Percentiles rank a stretch among this genome's conserved stretches.
phyloP scores from a whole-genome alignment of 768 basidiomycete genomes.

The Agaricus blazei region DNA sequence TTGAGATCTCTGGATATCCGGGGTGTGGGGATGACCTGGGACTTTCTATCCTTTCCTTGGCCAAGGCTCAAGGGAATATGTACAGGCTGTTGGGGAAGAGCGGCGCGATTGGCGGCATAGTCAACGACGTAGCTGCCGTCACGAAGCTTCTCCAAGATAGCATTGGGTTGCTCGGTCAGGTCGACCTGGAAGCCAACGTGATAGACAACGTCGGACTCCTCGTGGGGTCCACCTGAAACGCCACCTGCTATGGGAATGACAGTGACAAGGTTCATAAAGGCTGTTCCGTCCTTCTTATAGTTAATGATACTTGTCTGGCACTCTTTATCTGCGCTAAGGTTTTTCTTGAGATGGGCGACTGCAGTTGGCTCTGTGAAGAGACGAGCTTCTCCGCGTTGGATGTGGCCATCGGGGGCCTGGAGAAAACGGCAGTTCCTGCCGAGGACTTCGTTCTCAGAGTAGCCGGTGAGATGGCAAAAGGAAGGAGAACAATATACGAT shows the following conservation, averaged over 20 bases:
- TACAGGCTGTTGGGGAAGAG: constrained; percentile 4
- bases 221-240: constrained; percentile 38
- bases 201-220: constrained; percentile 70
- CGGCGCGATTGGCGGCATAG: constrained; percentile 27
- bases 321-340: constrained; percentile 72
- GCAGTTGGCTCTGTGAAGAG: constrained; percentile 64
- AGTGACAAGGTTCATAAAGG: constrained; percentile 91
- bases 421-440: constrained; percentile 91
- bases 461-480: constrained; percentile 77
- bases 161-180: constrained; percentile 79
- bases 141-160: constrained; percentile 72
- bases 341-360: constrained; percentile 55
- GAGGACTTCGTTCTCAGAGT: constrained; percentile 68
- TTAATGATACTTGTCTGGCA: constrained; percentile 87
- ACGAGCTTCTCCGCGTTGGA: constrained; percentile 33
- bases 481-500: constrained; percentile 89
- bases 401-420: constrained; percentile 63
- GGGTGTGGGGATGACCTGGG: constrained; percentile 20
- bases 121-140: constrained; percentile 77
- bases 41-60: constrained; percentile 24
- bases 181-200: constrained; percentile 97
- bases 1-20: constrained; percentile 52
- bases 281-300: constrained; percentile 75
- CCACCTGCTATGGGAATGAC: constrained; percentile 83
- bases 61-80: constrained; percentile 1